Evolutionary conservation across 345 rosid species (phyloP).

Genomic region (Eucalyptus polybractea): DNA sequence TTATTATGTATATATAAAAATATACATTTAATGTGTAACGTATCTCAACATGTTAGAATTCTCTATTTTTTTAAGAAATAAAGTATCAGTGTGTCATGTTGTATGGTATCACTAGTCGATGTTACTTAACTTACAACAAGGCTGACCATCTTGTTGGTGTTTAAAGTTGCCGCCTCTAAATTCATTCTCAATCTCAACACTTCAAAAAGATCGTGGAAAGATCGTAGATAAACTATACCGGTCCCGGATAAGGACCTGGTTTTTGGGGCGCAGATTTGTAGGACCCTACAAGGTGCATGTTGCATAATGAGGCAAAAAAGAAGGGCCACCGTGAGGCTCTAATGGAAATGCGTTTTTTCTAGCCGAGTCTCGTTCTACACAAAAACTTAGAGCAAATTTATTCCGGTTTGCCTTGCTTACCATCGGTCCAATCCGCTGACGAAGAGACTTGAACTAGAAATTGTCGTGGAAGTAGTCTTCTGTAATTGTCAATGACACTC

Average conservation of each 20-base stretch:
- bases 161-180: not conserved
- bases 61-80: no score
- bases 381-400: not conserved
- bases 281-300: not conserved
- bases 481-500: not conserved
- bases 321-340: not conserved
- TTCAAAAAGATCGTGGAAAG: not conserved
- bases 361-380: not conserved
- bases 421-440: not conserved
- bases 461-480: not conserved
- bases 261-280: not conserved
- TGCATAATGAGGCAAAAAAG: not conserved
- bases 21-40: accelerated
- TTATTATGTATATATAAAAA: no score
- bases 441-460: not conserved
- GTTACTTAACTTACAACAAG: not conserved
- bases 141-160: not conserved
- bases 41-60: accelerated
- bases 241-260: not conserved
- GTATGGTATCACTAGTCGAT: accelerated
- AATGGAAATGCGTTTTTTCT: not conserved
- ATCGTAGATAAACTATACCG: not conserved
- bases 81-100: accelerated
- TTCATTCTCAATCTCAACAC: not conserved
- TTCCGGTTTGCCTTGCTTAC: not conserved